Evolutionary conservation across 2,329 filamentous ascomycete genomes (phyloP).

Genomic region (Cryphonectria parasitica): DNA sequence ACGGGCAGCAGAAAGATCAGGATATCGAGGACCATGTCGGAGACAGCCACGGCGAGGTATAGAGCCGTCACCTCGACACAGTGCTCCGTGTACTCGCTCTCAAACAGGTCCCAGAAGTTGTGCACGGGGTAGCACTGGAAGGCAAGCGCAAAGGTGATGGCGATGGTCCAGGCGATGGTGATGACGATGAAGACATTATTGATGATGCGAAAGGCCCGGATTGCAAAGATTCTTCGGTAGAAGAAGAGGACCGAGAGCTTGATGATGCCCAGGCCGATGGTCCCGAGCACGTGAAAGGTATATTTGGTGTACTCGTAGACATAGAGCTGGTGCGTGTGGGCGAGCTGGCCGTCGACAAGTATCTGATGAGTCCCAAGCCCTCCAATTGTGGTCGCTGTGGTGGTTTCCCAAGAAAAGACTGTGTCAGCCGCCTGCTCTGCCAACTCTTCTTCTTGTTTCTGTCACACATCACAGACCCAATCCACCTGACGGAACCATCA

Average conservation of each 20-base stretch:
- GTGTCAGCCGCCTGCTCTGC: too few species aligned
- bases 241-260: slow-evolving; percentile 17
- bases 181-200: slow-evolving; percentile 9
- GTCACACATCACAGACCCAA: too few species aligned
- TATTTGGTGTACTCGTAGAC: slow-evolving; percentile 15
- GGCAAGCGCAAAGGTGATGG: neutral
- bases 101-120: slow-evolving; percentile 9
- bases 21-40: slow-evolving; percentile 21
- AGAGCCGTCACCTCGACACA: neutral
- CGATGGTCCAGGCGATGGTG: slow-evolving; percentile 10
- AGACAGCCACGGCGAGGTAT: slow-evolving; percentile 59
- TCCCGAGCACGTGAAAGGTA: slow-evolving; percentile 5
- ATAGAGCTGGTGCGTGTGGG: slow-evolving; percentile 9
- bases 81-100: neutral
- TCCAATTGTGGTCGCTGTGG: slow-evolving; percentile 5
- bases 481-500: too few species aligned
- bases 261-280: slow-evolving; percentile 7
- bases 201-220: neutral
- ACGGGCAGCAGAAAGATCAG: slow-evolving; percentile 20
- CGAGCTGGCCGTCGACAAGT: slow-evolving; percentile 16
- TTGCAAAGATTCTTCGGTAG: slow-evolving; percentile 12
- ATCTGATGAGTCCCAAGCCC: slow-evolving; percentile 7
- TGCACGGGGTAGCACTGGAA: slow-evolving; percentile 11
- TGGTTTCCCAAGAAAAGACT: too few species aligned
- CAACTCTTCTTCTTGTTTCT: too few species aligned